These are phyloP conservation scores for Scenedesmus sp. DNA, from an alignment of 163 green algal genomes.

Conservation along the genomic window DNA sequence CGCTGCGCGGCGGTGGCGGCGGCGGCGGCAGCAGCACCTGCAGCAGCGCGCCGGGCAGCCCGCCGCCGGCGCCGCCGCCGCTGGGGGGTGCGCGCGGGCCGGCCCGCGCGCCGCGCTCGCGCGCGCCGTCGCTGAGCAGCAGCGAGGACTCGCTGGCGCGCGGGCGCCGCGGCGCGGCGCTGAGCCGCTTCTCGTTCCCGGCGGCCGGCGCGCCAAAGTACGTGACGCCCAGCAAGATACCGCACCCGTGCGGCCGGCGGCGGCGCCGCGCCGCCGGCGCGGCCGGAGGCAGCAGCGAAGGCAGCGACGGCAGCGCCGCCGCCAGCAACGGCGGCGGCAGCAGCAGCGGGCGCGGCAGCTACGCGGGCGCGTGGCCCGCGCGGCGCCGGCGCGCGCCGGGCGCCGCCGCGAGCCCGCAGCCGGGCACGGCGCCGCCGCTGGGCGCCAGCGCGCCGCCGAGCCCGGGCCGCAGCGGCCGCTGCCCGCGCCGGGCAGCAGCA, in stretches of 20 bases:
- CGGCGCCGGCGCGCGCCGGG: no score
- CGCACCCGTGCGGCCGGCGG: slow-evolving; percentile 5
- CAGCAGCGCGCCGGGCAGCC: no score
- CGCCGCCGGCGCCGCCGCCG: no score
- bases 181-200: slow-evolving; percentile 29
- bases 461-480: neutral
- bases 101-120: no score
- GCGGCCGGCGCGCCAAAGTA: neutral
- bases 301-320: no score
- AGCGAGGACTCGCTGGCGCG: neutral
- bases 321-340: slow-evolving; percentile 1
- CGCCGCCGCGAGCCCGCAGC: no score
- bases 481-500: slow-evolving; percentile 5
- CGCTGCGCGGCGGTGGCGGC: neutral
- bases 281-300: neutral
- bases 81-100: no score
- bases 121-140: no score
- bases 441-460: neutral
- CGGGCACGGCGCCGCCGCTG: neutral
- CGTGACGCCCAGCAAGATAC: slow-evolving; percentile 40
- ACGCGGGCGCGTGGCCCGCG: neutral
- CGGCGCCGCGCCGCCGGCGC: no score
- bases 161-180: neutral
- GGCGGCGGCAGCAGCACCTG: slow-evolving; percentile 11
- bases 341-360: slow-evolving; percentile 1